Base-by-base conservation (phyloP, 441 rosid genomes). In the Euphorbia corollata region DNA sequence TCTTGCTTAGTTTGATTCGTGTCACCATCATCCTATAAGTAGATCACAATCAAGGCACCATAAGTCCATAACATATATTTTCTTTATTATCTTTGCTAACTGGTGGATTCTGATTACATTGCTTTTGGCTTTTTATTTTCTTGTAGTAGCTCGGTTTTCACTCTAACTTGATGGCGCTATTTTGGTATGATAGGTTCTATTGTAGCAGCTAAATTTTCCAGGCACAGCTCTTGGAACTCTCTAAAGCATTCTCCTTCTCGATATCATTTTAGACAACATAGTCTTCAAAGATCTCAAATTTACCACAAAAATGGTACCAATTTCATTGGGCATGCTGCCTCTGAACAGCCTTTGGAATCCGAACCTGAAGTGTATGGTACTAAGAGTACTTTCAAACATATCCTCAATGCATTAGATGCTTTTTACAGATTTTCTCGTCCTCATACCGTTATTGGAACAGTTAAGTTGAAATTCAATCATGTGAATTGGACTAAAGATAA, bases 361-460 rank as follows among this genome's bases (percentile, higher is more conserved):
- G 81, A 79, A 22, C 69, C 72, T n/a, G 90, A 62, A 70, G 75
- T 77, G 61, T 74, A 72, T 78, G 72, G 67, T 34, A 72, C 89
- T 36, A 75, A 82, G 63, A 75, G 55, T 73, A 23, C 63, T 60
- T 59, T 39, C 36, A 73, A 74, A 53, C 70, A 91, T 30, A 38
- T 82, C 41, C 78, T 65, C 78, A 81, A 74, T 69, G 83, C 79
- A 0, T 39, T 83, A 36, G 85, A 87, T 75, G 93, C 92, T 59
- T 93, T 93, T 72, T 91, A 89, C 80, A 79, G 97, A 74, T 93
- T 93, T 74, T 91, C 99, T 6, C 85, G 96, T 56, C 99, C 99
- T 24, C 96, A 93, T 64, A 93, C 99, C 0, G 88, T 93, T 77
- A 84, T 87, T 19, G 99, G 99, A 77, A 91, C 96, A 83, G 99